Evolutionary conservation across 192 early-diverging fungal species (phyloP).

Genomic region (Thamnidium elegans): DNA sequence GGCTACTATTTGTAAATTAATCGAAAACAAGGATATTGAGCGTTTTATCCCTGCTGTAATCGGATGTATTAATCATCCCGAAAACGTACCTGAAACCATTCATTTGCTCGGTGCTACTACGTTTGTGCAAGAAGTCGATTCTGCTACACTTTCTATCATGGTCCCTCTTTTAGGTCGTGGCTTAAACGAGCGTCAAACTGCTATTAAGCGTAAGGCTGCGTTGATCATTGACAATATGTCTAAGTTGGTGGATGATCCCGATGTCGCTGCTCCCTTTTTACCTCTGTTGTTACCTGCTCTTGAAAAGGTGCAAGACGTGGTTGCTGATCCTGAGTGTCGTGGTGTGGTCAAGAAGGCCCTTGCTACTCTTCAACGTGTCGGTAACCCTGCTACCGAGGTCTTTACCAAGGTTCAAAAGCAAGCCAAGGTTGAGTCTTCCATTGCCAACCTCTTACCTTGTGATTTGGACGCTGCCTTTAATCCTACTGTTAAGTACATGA

Average conservation of each 20-base stretch:
- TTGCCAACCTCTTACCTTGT: slow-evolving; percentile 50
- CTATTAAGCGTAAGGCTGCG: slow-evolving; percentile 70
- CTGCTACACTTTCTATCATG: slow-evolving; percentile 79
- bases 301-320: slow-evolving; percentile 71
- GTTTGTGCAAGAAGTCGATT: slow-evolving; percentile 74
- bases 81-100: slow-evolving; percentile 76
- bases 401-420: slow-evolving; percentile 50
- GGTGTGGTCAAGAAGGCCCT: slow-evolving; percentile 63
- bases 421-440: slow-evolving; percentile 44
- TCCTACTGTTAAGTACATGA: slow-evolving; percentile 56
- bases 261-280: slow-evolving; percentile 77
- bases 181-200: slow-evolving; percentile 64
- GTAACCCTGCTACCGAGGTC: slow-evolving; percentile 53
- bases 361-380: slow-evolving; percentile 66
- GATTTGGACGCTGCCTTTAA: slow-evolving; percentile 47
- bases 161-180: slow-evolving; percentile 71
- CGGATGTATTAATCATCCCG: slow-evolving; percentile 70
- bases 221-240: slow-evolving; percentile 92
- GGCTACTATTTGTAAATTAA: slow-evolving; percentile 63
- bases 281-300: slow-evolving; percentile 74
- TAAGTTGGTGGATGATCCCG: slow-evolving; percentile 82
- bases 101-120: slow-evolving; percentile 77
- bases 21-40: slow-evolving; percentile 79
- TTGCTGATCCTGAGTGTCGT: slow-evolving; percentile 77
- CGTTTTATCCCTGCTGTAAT: slow-evolving; percentile 74